phyloP scores from a whole-genome alignment of 768 basidiomycete genomes.

The Pilatotrama ljubarskyi region DNA sequence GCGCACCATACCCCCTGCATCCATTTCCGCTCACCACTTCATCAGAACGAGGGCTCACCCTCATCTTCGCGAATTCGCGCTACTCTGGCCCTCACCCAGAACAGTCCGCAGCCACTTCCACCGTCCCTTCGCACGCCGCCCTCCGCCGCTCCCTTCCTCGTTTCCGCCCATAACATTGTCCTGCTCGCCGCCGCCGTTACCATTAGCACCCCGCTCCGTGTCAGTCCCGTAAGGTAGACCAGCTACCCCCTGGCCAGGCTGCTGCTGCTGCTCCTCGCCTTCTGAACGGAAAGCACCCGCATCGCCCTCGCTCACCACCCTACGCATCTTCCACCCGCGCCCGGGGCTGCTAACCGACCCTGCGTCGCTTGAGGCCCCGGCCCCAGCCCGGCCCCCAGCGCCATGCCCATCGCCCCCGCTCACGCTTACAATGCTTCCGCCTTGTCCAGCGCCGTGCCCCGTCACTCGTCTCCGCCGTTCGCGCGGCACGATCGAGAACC shows the following conservation, averaged over 20 bases:
- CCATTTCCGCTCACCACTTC: background rate
- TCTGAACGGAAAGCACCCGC: constrained; percentile 13
- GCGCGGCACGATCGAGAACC: constrained; percentile 66
- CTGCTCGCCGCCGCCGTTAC: background rate
- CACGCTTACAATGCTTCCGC: constrained; percentile 6
- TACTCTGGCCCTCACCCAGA: background rate
- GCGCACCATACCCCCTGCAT: constrained; percentile 1
- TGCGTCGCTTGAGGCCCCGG: background rate
- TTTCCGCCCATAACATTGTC: background rate
- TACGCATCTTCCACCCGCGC: constrained; percentile 12
- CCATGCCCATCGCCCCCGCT: background rate
- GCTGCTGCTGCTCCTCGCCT: constrained; percentile 3
- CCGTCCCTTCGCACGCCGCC: constrained; percentile 19
- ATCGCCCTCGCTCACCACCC: constrained; percentile 23
- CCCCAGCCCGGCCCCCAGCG: too few relatives aligned
- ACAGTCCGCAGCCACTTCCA: constrained; percentile 34
- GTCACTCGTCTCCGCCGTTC: constrained; percentile 49
- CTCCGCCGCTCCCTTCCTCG: background rate
- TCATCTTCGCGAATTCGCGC: constrained; percentile 5
- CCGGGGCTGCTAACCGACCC: constrained; percentile 14
- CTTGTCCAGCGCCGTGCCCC: constrained; percentile 28
- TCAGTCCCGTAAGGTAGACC: constrained; percentile 12
- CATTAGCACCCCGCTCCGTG: background rate
- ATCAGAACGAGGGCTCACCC: background rate
- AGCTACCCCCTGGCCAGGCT: constrained; percentile 2